A percentile compares a stretch with the other conserved stretches of the same genome.
Conservation (phyloP, 176 grass and related monocot species). For the Panicum miliaceum region DNA sequence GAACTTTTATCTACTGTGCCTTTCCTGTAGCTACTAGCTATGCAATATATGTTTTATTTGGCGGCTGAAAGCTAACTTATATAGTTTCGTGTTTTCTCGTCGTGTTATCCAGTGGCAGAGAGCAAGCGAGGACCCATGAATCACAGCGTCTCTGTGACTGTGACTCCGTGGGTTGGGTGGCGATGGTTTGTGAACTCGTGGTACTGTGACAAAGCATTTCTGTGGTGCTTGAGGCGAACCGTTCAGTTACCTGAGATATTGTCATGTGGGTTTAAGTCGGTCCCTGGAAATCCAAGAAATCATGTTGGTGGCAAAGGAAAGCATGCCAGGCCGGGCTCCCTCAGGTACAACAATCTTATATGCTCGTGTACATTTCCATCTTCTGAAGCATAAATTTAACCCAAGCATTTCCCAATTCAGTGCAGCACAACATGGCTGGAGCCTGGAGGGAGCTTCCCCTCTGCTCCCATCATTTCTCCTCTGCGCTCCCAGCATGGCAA, state of each 20-base stretch:
- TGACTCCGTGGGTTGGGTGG: background rate
- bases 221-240: background rate
- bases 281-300: background rate
- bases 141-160: background rate
- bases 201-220: background rate
- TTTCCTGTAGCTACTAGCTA: background rate
- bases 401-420: background rate
- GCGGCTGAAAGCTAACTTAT: background rate
- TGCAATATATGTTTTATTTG: background rate
- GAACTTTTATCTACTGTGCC: background rate
- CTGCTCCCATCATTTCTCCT: background rate
- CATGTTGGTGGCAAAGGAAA: background rate
- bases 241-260: background rate
- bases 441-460: background rate
- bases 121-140: background rate
- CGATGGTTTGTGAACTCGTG: background rate
- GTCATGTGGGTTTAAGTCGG: rapidly evolving
- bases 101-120: background rate
- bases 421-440: background rate
- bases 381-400: background rate
- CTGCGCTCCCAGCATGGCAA: background rate
- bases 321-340: too few relatives aligned
- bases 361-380: background rate
- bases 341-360: background rate
- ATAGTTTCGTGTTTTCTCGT: background rate